Evolutionary conservation across 164 flowering plant genomes (phyloP).

Genomic region (Nymphaea colorata): DNA sequence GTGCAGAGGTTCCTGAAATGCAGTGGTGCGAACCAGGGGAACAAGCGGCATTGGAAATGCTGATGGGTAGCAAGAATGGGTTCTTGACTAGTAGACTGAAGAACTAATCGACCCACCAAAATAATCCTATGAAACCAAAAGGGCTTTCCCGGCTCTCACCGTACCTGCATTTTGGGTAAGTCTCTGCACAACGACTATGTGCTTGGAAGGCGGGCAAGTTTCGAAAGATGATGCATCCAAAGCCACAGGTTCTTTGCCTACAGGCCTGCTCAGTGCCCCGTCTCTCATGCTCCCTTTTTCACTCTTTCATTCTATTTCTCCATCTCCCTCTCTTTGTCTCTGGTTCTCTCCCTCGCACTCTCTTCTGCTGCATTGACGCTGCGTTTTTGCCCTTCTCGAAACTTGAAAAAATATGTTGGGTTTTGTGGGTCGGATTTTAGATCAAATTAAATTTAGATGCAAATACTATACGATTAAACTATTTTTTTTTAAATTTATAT

Average conservation of each 20-base stretch:
- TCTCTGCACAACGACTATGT: constrained; percentile 86
- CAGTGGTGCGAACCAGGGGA: constrained; percentile 89
- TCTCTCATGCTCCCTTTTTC: no score
- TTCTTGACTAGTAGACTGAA: constrained; percentile 60
- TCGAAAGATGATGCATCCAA: constrained; percentile 35
- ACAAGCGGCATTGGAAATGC: constrained; percentile 60
- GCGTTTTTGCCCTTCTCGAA: no score
- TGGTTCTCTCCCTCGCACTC: no score
- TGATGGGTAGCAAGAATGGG: constrained; percentile 64
- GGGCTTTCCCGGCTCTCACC: constrained; percentile 91
- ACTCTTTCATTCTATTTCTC: no score
- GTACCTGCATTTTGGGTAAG: constrained; percentile 91
- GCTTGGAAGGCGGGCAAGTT: constrained; percentile 67
- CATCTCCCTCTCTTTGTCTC: no score
- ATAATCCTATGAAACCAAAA: constrained; percentile 67
- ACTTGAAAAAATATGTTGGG: no score
- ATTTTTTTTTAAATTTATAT: no score
- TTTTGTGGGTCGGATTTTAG: no score
- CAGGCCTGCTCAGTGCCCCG: no score
- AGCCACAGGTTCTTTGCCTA: constrained; percentile 55
- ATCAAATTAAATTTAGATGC: no score
- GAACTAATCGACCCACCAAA: constrained; percentile 59
- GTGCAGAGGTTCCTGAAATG: constrained; percentile 85
- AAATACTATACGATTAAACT: no score
- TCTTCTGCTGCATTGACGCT: no score